Conservation (phyloP, 2,329 filamentous ascomycete genomes). For the Didymella segeticola region DNA sequence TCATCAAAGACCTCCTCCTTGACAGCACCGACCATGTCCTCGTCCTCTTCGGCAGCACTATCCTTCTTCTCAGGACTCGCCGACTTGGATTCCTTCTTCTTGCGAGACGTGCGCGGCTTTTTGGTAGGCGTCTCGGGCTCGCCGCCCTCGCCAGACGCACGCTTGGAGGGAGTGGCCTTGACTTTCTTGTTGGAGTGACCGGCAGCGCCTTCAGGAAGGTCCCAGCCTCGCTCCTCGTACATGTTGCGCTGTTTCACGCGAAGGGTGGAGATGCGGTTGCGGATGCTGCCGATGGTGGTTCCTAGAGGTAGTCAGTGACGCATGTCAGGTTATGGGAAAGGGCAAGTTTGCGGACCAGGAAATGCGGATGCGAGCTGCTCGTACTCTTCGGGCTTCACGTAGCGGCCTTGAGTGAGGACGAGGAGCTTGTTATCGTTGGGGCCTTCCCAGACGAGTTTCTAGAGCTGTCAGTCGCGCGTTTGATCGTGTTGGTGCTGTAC, state of each 20-base stretch:
- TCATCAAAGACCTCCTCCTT: neutral
- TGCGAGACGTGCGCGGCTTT: slow-evolving; percentile 9
- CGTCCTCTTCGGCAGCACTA: neutral
- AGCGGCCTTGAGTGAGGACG: slow-evolving; percentile 26
- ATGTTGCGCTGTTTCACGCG: slow-evolving; percentile 22
- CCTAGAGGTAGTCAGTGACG: slow-evolving; percentile 6
- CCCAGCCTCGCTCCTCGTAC: slow-evolving; percentile 25
- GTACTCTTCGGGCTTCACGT: slow-evolving; percentile 23
- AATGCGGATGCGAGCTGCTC: slow-evolving; percentile 22
- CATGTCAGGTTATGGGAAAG: neutral
- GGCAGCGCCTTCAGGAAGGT: slow-evolving; percentile 17
- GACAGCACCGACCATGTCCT: neutral
- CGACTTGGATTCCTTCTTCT: slow-evolving; percentile 14
- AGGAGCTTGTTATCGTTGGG: slow-evolving; percentile 29
- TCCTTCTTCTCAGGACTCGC: slow-evolving; percentile 4
- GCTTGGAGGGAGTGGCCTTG: slow-evolving; percentile 13
- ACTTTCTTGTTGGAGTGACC: slow-evolving; percentile 1
- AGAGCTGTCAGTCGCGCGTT: neutral
- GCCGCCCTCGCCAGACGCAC: slow-evolving; percentile 1
- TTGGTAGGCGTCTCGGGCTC: slow-evolving; percentile 14
- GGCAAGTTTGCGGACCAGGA: slow-evolving; percentile 11
- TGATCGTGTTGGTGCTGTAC: neutral
- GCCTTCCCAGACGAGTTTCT: slow-evolving; percentile 25
- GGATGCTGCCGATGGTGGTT: slow-evolving; percentile 19
- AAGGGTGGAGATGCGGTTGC: slow-evolving; percentile 23